Base-by-base conservation (phyloP, 1,284 basidiomycete genomes). In the Amylostereum chailletii region DNA sequence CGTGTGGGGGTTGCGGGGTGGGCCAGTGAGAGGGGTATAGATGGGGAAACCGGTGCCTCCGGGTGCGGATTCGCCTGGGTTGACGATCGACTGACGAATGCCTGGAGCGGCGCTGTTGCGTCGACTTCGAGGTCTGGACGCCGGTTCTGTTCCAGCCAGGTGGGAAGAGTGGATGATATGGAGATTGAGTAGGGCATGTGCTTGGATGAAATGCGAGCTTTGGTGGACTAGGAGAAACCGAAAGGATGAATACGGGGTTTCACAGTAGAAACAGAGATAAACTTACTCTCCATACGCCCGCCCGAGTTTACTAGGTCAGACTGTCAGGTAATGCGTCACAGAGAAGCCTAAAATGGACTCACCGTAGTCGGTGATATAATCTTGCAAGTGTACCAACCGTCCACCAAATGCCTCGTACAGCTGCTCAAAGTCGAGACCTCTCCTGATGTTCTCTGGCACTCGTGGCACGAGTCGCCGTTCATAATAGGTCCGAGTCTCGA, bases 341-440 rank as follows among this genome's bases (percentile, higher is more conserved):
- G 26, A 3, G 19, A 19, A 27, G 5, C 49, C 19, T 19, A 11
- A 6, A 47, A 32, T 34, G 19, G 19, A 55, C 65, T 57, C 51
- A 69, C 85, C 67, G 62, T 79, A 89, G 57, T 90, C 87, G 0
- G 77, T 77, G 53, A 86, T 67, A 61, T 81, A 90, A 58, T 90
- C 87, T 42, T 81, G 74, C 77, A 87, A 86, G 61, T 90, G 88
- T 1, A 81, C 83, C 41, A 90, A 63, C 62, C 89, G 89, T 19
- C 89, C 89, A 9, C 88, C 89, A 60, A 90, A 89, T 0, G 83
- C 83, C 11, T 83, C 79, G 57, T 80, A 90, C 41, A 90, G 66
- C 39, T 70, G 65, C 48, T 90, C 86, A 55, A 91, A 91, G 53
- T 79, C 72, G 49, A 90, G 65, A 0, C 69, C 65, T 4, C 62